These are phyloP conservation scores for Phyllosticta citribraziliensis DNA, from an alignment of 2,329 filamentous ascomycete genomes.

Conservation along the genomic window DNA sequence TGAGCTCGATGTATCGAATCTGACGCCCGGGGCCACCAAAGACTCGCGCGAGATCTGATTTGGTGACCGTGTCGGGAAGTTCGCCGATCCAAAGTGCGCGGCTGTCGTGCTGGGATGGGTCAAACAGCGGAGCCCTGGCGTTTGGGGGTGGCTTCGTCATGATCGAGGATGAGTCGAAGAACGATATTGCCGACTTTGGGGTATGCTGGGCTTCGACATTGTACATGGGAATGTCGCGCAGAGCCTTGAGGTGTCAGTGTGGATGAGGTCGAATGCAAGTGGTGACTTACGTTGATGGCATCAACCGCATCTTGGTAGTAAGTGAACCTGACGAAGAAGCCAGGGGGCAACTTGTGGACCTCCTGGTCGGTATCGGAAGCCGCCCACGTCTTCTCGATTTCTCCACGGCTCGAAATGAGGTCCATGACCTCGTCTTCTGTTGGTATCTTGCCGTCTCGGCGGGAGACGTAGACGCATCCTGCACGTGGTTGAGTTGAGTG, in stretches of 20 bases:
- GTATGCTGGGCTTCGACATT: not conserved
- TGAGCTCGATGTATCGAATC: not conserved
- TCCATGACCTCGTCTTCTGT: not conserved
- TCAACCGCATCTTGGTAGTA: conserved; percentile 6
- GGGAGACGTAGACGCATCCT: conserved; percentile 7
- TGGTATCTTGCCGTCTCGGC: conserved; percentile 1
- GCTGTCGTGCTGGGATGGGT: not conserved
- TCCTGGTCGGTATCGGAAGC: not conserved
- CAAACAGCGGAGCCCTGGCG: not conserved
- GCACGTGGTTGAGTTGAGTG: not conserved
- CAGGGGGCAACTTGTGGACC: not conserved
- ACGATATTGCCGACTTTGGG: not conserved
- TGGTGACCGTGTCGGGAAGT: not conserved
- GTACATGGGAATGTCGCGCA: not conserved
- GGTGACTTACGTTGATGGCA: not conserved
- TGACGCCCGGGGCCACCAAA: not conserved
- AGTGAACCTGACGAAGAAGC: not conserved
- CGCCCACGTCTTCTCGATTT: conserved; percentile 7
- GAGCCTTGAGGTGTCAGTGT: not conserved
- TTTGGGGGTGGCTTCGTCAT: not conserved
- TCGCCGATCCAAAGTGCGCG: conserved; percentile 1
- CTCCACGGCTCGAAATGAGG: not conserved
- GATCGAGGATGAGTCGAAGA: not conserved
- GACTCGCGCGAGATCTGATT: not conserved
- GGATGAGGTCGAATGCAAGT: not conserved